Evolutionary conservation across 164 flowering plant species (phyloP).

Genomic region (Berberis thunbergii): DNA sequence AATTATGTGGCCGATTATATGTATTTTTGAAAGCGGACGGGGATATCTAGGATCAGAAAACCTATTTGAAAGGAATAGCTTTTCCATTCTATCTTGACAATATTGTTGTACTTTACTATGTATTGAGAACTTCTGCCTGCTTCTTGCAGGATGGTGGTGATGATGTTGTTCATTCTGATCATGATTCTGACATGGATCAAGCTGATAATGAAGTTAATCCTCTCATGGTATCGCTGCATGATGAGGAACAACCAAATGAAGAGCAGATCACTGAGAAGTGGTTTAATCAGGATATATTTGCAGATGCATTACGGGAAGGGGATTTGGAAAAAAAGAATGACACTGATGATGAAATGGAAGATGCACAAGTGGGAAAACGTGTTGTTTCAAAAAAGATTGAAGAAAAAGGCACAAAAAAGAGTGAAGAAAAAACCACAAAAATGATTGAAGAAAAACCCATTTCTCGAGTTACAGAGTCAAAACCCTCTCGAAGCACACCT

Average conservation of each 20-base stretch:
- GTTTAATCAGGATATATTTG: conserved; percentile 88
- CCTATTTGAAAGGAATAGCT: too few relatives aligned
- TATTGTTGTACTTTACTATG: too few relatives aligned
- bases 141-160: conserved; percentile 26
- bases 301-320: conserved; percentile 50
- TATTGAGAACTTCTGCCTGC: not conserved
- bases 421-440: not conserved
- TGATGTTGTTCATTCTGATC: conserved; percentile 26
- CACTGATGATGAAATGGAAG: conserved; percentile 67
- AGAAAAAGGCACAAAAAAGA: not conserved
- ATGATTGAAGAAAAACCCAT: not conserved
- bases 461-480: not conserved
- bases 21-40: too few relatives aligned
- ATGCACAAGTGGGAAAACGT: conserved; percentile 11
- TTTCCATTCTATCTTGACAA: too few relatives aligned
- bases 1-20: not conserved
- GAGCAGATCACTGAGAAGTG: conserved; percentile 64
- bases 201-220: conserved; percentile 69
- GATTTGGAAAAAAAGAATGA: conserved; percentile 27
- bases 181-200: conserved; percentile 60
- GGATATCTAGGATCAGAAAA: too few relatives aligned
- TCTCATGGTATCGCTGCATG: conserved; percentile 59
- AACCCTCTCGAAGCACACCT: conserved; percentile 4
- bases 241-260: conserved; percentile 41
- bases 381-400: not conserved